Conservation (phyloP, 2,329 filamentous ascomycete genomes). For the Diaporthe velutina region DNA sequence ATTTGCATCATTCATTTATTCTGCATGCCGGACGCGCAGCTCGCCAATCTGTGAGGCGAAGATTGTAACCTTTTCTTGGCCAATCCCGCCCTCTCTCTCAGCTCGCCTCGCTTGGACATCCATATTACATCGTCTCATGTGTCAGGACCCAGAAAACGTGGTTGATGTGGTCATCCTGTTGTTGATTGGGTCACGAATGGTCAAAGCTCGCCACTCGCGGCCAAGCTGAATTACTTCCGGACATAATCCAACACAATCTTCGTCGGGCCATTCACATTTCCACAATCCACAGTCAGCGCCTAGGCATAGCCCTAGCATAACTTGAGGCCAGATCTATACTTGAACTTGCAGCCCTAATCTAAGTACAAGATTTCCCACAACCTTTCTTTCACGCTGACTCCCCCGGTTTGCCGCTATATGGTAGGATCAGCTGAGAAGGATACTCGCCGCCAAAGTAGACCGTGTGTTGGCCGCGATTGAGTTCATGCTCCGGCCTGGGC, state of each 20-base stretch:
- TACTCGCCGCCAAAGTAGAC: slow-evolving; percentile 54
- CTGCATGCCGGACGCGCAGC: neutral
- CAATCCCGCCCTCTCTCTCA: neutral
- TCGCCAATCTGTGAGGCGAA: neutral
- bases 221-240: neutral
- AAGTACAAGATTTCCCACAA: neutral
- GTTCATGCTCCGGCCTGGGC: slow-evolving; percentile 54
- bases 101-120: neutral
- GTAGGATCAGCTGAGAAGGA: neutral
- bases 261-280: neutral
- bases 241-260: neutral
- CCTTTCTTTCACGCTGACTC: neutral
- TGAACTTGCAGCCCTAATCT: neutral
- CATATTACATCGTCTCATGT: neutral
- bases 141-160: neutral
- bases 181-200: neutral
- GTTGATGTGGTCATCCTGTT: neutral
- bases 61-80: neutral
- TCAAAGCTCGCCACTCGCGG: neutral
- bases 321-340: neutral
- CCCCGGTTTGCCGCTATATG: neutral
- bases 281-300: neutral
- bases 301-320: neutral
- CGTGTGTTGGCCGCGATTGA: slow-evolving; percentile 54
- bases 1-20: neutral